phyloP scores from a whole-genome alignment of 2,329 filamentous ascomycete species.

The Neocatenulostroma microsporum region DNA sequence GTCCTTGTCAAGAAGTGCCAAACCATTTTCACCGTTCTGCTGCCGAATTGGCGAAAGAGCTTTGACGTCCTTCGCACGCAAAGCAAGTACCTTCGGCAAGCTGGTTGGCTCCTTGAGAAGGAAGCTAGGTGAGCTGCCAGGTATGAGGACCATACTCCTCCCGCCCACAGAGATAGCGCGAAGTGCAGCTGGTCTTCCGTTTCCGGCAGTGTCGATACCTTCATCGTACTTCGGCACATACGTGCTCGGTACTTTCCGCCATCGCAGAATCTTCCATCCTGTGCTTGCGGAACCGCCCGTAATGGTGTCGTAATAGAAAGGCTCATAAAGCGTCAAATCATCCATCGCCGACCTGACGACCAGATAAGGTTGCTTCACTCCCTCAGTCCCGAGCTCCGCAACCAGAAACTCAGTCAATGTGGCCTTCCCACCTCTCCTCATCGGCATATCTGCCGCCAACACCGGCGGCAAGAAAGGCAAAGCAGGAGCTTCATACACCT shows the following conservation, averaged over 20 bases:
- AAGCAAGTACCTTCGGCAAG: slow-evolving; percentile 53
- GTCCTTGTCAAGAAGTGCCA: slow-evolving; percentile 52
- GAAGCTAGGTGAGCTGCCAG: slow-evolving; percentile 71
- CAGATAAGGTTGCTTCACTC: slow-evolving; percentile 65
- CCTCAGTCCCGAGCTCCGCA: slow-evolving; percentile 72
- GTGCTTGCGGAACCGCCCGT: too few species aligned
- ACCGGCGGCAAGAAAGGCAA: slow-evolving; percentile 70
- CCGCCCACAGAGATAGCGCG: slow-evolving; percentile 60
- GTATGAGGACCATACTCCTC: slow-evolving; percentile 74
- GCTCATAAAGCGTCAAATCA: slow-evolving; percentile 81
- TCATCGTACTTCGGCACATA: slow-evolving; percentile 53
- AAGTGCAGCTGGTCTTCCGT: slow-evolving; percentile 42
- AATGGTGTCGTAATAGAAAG: slow-evolving; percentile 47
- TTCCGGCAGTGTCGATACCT: slow-evolving; percentile 37
- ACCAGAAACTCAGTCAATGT: slow-evolving; percentile 71
- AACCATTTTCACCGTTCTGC: slow-evolving; percentile 67
- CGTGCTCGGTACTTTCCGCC: slow-evolving; percentile 66
- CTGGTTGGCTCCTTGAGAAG: slow-evolving; percentile 75
- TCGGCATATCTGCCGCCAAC: slow-evolving; percentile 62
- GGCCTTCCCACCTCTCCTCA: slow-evolving; percentile 66
- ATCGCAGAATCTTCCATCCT: slow-evolving; percentile 49
- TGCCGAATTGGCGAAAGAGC: slow-evolving; percentile 67
- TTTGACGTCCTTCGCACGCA: slow-evolving; percentile 22
- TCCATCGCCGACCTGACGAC: slow-evolving; percentile 72
- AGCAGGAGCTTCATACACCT: slow-evolving; percentile 67